Conservation (phyloP, 805 yeast species). For the Torulaspora franciscae region DNA sequence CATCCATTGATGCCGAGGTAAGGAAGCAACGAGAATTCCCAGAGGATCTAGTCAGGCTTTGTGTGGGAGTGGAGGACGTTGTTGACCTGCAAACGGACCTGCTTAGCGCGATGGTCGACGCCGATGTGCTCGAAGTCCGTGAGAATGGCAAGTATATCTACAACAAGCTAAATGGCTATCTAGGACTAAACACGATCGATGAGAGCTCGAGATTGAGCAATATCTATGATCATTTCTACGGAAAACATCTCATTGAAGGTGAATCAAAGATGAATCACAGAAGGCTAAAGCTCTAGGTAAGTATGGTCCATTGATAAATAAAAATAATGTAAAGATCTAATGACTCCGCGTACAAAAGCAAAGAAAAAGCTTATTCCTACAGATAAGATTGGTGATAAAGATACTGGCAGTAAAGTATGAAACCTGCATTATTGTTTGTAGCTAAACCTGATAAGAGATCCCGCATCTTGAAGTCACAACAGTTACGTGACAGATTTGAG, state of each 20-base stretch:
- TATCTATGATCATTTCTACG: slow-evolving; percentile 26
- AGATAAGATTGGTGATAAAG: background rate
- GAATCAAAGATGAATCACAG: slow-evolving; percentile 11
- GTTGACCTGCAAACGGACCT: slow-evolving; percentile 81
- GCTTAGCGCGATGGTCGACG: slow-evolving; percentile 59
- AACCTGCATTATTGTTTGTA: slow-evolving; percentile 23
- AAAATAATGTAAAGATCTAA: background rate
- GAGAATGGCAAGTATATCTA: slow-evolving; percentile 28
- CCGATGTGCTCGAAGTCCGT: slow-evolving; percentile 50
- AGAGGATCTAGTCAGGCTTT: slow-evolving; percentile 83
- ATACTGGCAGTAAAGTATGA: slow-evolving; percentile 2
- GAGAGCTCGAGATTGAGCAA: slow-evolving; percentile 15
- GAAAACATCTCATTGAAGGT: slow-evolving; percentile 10
- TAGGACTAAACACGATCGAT: slow-evolving; percentile 21
- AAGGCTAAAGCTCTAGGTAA: slow-evolving; percentile 8
- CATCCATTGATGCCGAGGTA: slow-evolving; percentile 85
- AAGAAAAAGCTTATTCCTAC: background rate
- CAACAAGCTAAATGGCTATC: slow-evolving; percentile 21
- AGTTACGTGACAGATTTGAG: slow-evolving; percentile 15
- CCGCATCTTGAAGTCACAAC: slow-evolving; percentile 8
- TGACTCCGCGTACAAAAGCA: background rate
- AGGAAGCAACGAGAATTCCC: slow-evolving; percentile 87
- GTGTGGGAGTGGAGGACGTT: slow-evolving; percentile 84
- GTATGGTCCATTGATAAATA: background rate
- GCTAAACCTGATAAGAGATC: slow-evolving; percentile 20